Conservation (phyloP, 148 eudicot genomes). For the Fagopyrum tataricum region DNA sequence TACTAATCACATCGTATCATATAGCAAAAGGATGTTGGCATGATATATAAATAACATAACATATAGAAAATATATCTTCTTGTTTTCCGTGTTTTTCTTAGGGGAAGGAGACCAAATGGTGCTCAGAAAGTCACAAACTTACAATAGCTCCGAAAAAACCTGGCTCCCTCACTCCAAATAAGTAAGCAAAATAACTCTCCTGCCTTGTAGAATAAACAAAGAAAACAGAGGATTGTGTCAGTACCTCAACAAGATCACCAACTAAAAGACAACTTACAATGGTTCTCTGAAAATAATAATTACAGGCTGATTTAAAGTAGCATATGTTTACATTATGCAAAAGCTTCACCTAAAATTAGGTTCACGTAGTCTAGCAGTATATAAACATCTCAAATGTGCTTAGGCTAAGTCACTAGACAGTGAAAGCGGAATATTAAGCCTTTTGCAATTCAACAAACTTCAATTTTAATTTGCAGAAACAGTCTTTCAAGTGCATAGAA, state of each 20-base stretch:
- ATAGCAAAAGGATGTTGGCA: background rate
- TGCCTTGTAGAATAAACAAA: slow-evolving; percentile 42
- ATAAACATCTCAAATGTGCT: background rate
- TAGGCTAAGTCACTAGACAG: background rate
- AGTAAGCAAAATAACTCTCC: slow-evolving; percentile 97
- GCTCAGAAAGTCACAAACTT: slow-evolving; percentile 29
- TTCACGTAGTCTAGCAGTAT: background rate
- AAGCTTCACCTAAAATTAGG: background rate
- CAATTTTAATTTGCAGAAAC: too few relatives aligned
- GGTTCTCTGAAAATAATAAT: background rate
- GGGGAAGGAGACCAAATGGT: background rate
- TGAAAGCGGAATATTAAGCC: background rate
- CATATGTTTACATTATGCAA: background rate
- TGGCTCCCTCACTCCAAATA: slow-evolving; percentile 95
- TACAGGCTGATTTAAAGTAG: background rate
- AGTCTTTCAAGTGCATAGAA: too few relatives aligned
- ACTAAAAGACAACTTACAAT: background rate
- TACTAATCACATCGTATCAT: background rate
- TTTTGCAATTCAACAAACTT: too few relatives aligned
- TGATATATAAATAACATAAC: background rate
- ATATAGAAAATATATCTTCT: background rate
- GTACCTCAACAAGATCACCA: background rate
- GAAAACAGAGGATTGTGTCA: slow-evolving; percentile 9
- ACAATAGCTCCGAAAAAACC: slow-evolving; percentile 91
- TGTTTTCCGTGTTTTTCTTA: background rate